Conservation (phyloP, 2,329 filamentous ascomycete species). For the Pseudogymnoascus sp. region DNA sequence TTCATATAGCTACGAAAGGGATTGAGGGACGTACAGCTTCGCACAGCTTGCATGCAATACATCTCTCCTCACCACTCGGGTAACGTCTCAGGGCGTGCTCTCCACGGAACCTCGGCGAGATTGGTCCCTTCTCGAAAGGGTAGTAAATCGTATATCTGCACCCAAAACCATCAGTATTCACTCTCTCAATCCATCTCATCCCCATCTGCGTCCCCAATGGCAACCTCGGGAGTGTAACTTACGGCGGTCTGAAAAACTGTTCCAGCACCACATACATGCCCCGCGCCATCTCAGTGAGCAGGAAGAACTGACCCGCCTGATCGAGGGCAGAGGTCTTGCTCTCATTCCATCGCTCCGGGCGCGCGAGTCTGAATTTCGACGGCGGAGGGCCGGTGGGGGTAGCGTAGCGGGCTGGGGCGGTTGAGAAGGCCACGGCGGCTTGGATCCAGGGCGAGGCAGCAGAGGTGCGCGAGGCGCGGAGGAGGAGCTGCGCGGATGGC, state of each 20-base stretch:
- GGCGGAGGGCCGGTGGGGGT: slow-evolving; percentile 73
- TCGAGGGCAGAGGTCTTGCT: slow-evolving; percentile 69
- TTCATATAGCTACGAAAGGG: no score
- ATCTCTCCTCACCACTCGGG: slow-evolving; percentile 94
- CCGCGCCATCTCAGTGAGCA: slow-evolving; percentile 89
- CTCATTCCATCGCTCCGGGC: slow-evolving; percentile 71
- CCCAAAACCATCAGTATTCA: slow-evolving; percentile 11
- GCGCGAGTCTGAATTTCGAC: slow-evolving; percentile 69
- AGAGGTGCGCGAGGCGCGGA: slow-evolving; percentile 22
- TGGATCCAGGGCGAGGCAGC: slow-evolving; percentile 3
- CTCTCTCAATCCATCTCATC: not conserved
- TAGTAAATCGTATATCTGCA: slow-evolving; percentile 94
- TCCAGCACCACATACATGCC: slow-evolving; percentile 98
- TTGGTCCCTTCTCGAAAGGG: slow-evolving; percentile 97
- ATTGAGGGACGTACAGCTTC: slow-evolving; percentile 58
- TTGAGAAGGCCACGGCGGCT: slow-evolving; percentile 23
- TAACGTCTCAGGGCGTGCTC: slow-evolving; percentile 96
- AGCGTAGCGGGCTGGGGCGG: slow-evolving; percentile 32
- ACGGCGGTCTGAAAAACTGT: slow-evolving; percentile 98
- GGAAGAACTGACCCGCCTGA: slow-evolving; percentile 85
- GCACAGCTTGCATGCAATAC: slow-evolving; percentile 99
- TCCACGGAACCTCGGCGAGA: slow-evolving; percentile 94
- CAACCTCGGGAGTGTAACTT: slow-evolving; percentile 34
- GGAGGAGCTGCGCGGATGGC: slow-evolving; percentile 23
- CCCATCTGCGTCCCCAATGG: slow-evolving; percentile 7